A percentile compares a stretch with the other conserved stretches of the same genome.
These are phyloP conservation scores for Wickerhamiella nectarea DNA, from an alignment of 805 yeast species.

Conservation along the genomic window DNA sequence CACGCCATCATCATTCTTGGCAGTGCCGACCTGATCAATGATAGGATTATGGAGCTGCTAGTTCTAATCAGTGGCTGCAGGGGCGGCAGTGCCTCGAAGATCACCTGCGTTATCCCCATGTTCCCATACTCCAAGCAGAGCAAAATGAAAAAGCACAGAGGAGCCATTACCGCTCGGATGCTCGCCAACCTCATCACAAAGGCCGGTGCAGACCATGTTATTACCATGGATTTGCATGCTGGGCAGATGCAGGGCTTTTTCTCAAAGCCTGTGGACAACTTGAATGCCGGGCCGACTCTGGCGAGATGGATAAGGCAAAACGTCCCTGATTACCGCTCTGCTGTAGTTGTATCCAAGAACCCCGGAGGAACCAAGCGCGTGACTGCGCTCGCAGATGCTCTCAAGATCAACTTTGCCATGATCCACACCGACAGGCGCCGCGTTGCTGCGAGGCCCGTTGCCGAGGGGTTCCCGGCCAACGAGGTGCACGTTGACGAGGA, in stretches of 20 bases:
- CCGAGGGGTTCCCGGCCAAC: conserved; percentile 20
- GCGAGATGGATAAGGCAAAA: conserved; percentile 93
- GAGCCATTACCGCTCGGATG: conserved; percentile 97
- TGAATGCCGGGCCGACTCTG: conserved; percentile 90
- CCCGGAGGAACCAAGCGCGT: conserved; percentile 99
- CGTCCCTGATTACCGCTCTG: conserved; percentile 68
- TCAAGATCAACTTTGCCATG: conserved; percentile 96
- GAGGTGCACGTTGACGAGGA: conserved; percentile 16
- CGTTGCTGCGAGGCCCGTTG: conserved; percentile 41
- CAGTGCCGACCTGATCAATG: conserved; percentile 77
- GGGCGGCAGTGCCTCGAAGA: conserved; percentile 96
- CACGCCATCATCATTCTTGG: conserved; percentile 90
- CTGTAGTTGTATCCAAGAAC: conserved; percentile 95
- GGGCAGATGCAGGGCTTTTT: conserved; percentile 99
- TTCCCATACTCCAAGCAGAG: conserved; percentile 95
- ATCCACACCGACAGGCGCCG: conserved; percentile 96
- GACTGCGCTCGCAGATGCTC: conserved; percentile 91
- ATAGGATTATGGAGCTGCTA: conserved; percentile 89
- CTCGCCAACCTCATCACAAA: conserved; percentile 84
- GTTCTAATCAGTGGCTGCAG: conserved; percentile 90
- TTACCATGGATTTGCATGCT: conserved; percentile 91
- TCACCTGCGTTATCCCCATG: conserved; percentile 93
- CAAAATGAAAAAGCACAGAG: conserved; percentile 97
- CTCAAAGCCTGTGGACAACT: conserved; percentile 90
- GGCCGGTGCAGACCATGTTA: conserved; percentile 99